Percentiles rank a stretch among this genome's conserved stretches.
Evolutionary conservation across 2,329 filamentous ascomycete species (phyloP).

Genomic region (Ciborinia camelliae): DNA sequence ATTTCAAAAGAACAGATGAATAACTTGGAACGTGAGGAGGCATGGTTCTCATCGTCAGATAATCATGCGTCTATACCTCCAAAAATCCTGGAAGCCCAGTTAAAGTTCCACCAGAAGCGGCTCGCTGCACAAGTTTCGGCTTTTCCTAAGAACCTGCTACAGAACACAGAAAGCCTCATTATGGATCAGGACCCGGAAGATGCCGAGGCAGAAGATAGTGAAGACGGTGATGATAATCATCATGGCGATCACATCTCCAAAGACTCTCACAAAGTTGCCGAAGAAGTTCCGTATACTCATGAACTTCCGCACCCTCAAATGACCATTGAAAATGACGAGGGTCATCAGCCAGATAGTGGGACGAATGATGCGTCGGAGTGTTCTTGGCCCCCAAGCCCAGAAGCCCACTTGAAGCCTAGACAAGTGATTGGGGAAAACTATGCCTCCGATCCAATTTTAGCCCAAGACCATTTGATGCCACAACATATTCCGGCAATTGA

Average conservation of each 20-base stretch:
- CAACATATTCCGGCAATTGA: not conserved
- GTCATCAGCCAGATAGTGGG: not conserved
- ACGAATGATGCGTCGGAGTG: not conserved
- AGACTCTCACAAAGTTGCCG: not conserved
- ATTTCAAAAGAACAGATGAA: constrained; percentile 50
- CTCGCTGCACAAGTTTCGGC: not conserved
- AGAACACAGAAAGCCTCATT: not conserved
- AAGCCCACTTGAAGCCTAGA: not conserved
- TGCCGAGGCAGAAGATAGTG: not conserved
- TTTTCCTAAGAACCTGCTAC: not conserved
- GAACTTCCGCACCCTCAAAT: not conserved
- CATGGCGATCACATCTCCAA: not conserved
- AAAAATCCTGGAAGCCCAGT: constrained; percentile 31
- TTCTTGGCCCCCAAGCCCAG: not conserved
- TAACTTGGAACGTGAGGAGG: constrained; percentile 46
- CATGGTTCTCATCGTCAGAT: constrained; percentile 36
- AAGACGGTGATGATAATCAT: not conserved
- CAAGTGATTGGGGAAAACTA: not conserved
- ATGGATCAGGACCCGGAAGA: not conserved
- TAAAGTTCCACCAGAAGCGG: constrained; percentile 19
- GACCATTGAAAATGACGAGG: not conserved
- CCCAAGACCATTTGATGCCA: not conserved
- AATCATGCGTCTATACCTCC: constrained; percentile 36
- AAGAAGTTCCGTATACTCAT: not conserved
- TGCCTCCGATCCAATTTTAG: not conserved